Percentiles rank a stretch among this genome's conserved stretches.
Evolutionary conservation across 2,329 filamentous ascomycete species (phyloP).

Genomic region (Aspergillus floridensis): DNA sequence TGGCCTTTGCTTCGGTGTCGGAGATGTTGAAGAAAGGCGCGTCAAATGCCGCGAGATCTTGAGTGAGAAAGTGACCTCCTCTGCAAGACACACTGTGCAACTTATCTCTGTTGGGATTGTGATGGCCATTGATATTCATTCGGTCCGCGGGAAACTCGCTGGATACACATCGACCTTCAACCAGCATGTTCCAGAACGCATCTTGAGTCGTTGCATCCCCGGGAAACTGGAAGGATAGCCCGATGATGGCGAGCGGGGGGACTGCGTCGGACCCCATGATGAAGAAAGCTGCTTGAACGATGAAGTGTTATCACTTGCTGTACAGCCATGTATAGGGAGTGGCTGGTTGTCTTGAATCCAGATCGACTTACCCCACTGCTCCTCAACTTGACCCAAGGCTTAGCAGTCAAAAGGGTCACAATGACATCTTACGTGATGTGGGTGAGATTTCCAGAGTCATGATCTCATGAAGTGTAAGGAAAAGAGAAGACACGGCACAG

Average conservation of each 20-base stretch:
- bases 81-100: constrained; percentile 10
- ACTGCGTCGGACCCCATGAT: neutral
- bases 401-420: neutral
- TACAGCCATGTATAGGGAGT: neutral
- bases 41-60: constrained; percentile 31
- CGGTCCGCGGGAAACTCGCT: constrained; percentile 24
- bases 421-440: neutral
- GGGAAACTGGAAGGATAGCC: constrained; percentile 22
- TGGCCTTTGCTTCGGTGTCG: constrained; percentile 24
- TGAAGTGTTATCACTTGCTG: no score
- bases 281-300: neutral
- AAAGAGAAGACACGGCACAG: neutral
- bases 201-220: constrained; percentile 18
- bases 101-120: constrained; percentile 20
- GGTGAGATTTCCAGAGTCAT: neutral
- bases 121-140: constrained; percentile 24
- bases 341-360: no score
- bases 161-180: constrained; percentile 17
- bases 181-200: constrained; percentile 23
- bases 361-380: neutral
- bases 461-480: neutral
- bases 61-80: constrained; percentile 22
- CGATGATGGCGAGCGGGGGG: constrained; percentile 22
- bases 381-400: neutral
- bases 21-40: constrained; percentile 31